Evolutionary conservation across 805 yeast species (phyloP).

Genomic region (Danielozyma ontarioensis): DNA sequence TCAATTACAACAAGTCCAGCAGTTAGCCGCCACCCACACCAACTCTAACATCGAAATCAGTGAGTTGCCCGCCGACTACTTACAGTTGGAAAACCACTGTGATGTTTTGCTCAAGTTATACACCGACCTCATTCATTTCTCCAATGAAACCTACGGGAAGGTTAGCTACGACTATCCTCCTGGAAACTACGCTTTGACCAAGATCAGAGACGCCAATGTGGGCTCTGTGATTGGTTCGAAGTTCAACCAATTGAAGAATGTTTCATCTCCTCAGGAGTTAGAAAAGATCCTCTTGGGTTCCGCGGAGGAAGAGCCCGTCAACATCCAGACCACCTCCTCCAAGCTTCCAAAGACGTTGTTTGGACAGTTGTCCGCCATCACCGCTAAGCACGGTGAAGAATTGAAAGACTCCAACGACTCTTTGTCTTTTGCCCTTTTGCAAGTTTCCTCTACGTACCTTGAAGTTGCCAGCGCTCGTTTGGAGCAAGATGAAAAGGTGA

Average conservation of each 20-base stretch:
- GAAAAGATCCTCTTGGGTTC: slow-evolving; percentile 49
- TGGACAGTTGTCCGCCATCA: slow-evolving; percentile 61
- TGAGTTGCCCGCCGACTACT: slow-evolving; percentile 71
- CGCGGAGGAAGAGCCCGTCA: slow-evolving; percentile 13
- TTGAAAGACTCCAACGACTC: slow-evolving; percentile 43
- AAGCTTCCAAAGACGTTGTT: slow-evolving; percentile 65
- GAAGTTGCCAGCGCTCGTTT: slow-evolving; percentile 64
- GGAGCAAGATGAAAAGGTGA: slow-evolving; percentile 63
- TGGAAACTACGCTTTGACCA: slow-evolving; percentile 39
- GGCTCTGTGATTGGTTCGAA: slow-evolving; percentile 52
- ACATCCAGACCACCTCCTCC: slow-evolving; percentile 27
- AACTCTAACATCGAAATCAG: slow-evolving; percentile 52
- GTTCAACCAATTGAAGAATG: slow-evolving; percentile 55
- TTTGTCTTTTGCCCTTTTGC: slow-evolving; percentile 49
- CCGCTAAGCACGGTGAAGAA: slow-evolving; percentile 45
- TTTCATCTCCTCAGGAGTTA: slow-evolving; percentile 62
- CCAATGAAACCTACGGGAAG: slow-evolving; percentile 57
- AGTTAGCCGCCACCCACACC: slow-evolving; percentile 25
- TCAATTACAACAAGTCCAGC: slow-evolving; percentile 51
- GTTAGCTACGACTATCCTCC: slow-evolving; percentile 84
- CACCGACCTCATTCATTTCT: slow-evolving; percentile 41
- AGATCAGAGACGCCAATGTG: slow-evolving; percentile 63
- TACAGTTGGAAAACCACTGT: slow-evolving; percentile 59
- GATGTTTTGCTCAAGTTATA: slow-evolving; percentile 61
- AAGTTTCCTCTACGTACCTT: slow-evolving; percentile 50